Evolutionary conservation across 768 basidiomycete genomes (phyloP).

Genomic region (Leccinum arenicola): DNA sequence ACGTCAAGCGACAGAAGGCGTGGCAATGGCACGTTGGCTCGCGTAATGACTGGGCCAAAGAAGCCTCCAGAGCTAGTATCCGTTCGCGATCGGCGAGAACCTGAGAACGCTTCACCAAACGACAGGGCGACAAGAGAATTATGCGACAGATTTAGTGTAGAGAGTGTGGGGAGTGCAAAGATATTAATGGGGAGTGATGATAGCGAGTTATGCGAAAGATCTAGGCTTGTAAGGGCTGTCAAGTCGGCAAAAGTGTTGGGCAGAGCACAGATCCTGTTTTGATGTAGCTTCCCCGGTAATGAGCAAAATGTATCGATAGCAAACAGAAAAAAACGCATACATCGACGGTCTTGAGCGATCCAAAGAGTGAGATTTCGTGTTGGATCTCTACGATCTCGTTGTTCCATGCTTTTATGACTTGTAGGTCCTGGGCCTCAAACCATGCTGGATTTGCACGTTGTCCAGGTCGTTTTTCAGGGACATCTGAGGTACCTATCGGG

Average conservation of each 20-base stretch:
- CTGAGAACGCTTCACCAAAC: conserved; percentile 57
- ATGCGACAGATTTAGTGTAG: conserved; percentile 67
- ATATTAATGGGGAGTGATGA: conserved; percentile 59
- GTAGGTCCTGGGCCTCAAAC: conserved; percentile 81
- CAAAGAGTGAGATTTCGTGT: conserved; percentile 80
- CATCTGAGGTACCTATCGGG: conserved; percentile 38
- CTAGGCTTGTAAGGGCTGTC: conserved; percentile 59
- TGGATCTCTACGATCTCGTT: conserved; percentile 80
- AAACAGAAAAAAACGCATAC: conserved; percentile 41
- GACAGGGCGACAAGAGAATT: conserved; percentile 62
- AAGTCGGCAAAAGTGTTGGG: conserved; percentile 71
- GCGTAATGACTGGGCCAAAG: conserved; percentile 59
- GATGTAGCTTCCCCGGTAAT: conserved; percentile 54
- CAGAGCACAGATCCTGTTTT: conserved; percentile 61
- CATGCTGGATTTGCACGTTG: conserved; percentile 55
- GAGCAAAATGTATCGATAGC: not conserved
- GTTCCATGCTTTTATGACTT: conserved; percentile 72
- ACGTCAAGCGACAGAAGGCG: conserved; percentile 60
- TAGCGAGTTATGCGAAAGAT: conserved; percentile 73
- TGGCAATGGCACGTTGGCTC: conserved; percentile 64
- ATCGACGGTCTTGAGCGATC: conserved; percentile 76
- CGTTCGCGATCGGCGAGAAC: conserved; percentile 18
- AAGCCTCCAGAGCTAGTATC: conserved; percentile 47
- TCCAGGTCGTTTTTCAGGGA: conserved; percentile 37
- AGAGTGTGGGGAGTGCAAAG: conserved; percentile 66